Base-by-base conservation (phyloP, 225 moss, liverwort and hornwort genomes). In the Climacium dendroides region DNA sequence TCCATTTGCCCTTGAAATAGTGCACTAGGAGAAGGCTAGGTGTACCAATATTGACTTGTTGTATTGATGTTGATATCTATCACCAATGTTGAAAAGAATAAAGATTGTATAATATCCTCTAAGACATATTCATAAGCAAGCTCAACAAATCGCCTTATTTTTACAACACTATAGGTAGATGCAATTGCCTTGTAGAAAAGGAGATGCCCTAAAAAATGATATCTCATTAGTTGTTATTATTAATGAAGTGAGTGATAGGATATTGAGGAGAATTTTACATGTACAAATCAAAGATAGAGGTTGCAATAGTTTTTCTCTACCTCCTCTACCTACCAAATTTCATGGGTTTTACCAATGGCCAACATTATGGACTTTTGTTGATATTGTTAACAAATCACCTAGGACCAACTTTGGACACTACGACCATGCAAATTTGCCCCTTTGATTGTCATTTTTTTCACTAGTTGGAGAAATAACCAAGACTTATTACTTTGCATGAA, bases 401-500 rank as follows among this genome's bases (percentile, higher is more conserved):
- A 13, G 6, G 6, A 55, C 0, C 1, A 0, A 37, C 0, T 0
- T 77, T 25, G 4, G 4, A 10, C 9, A 24, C 16, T 54, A 1
- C 0, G 0, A 10, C 10, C 0, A 6, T 4, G 1, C 1, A 78
- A 78, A 57, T 7, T 28, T 11, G 4, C 0, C 11, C 57, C 6
- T 26, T 39, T 0, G 1, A 57, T 55, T 37, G 26, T 9, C 19
- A 10, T 6, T 74, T 55, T 24, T 16, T 16, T 10, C 10, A 77
- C 16, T 0, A 0, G 0, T 8, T 55, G 4, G 2, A 54, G 2
- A n/a, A 54, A 15, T 23, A 24, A 4, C 7, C 7, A 48, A 1
- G 2, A 35, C 9, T 52, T 15, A 35, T 4, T 8, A 74, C 20
- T 52, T 20, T 52, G 5, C 5, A 19, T 3, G 34, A 75, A 22